A percentile compares a stretch with the other conserved stretches of the same genome.
phyloP scores from a whole-genome alignment of 2,329 filamentous ascomycete genomes.

The Pestalotiopsis sp. region DNA sequence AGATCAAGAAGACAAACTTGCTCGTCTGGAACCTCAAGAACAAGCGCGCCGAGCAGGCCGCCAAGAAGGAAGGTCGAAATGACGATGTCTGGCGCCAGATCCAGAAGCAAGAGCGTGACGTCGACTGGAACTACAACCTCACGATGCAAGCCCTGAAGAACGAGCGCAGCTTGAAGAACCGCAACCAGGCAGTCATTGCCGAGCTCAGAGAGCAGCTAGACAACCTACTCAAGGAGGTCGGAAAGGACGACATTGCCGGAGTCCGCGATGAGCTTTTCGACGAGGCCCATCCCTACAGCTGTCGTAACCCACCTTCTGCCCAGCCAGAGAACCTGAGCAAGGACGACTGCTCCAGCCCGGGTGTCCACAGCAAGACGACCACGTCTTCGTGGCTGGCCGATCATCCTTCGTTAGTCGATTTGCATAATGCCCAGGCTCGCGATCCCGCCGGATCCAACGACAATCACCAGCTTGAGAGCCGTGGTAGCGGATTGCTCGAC shows the following conservation, averaged over 20 bases:
- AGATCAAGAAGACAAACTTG: not conserved
- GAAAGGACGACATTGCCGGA: not conserved
- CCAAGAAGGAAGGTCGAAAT: slow-evolving; percentile 1
- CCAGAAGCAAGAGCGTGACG: slow-evolving; percentile 15
- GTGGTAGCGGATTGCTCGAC: no score
- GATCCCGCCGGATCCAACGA: no score
- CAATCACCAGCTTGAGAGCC: no score
- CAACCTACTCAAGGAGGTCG: slow-evolving; percentile 1
- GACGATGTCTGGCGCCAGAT: slow-evolving; percentile 19
- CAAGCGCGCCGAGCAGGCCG: slow-evolving; percentile 12
- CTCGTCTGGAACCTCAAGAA: slow-evolving; percentile 11
- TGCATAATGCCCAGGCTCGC: no score
- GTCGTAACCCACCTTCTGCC: no score
- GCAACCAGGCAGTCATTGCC: slow-evolving; percentile 4
- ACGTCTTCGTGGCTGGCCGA: no score
- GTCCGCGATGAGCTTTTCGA: slow-evolving; percentile 13
- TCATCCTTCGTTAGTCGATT: no score
- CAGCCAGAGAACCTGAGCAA: not conserved
- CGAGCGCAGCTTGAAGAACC: not conserved
- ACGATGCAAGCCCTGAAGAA: not conserved
- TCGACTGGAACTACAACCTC: not conserved
- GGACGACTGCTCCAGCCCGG: not conserved
- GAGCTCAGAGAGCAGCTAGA: slow-evolving; percentile 1
- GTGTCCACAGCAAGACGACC: no score
- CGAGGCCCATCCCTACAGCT: not conserved